These are phyloP conservation scores for Scheffersomyces stipitis DNA, from an alignment of 805 yeast species.

Conservation along the genomic window DNA sequence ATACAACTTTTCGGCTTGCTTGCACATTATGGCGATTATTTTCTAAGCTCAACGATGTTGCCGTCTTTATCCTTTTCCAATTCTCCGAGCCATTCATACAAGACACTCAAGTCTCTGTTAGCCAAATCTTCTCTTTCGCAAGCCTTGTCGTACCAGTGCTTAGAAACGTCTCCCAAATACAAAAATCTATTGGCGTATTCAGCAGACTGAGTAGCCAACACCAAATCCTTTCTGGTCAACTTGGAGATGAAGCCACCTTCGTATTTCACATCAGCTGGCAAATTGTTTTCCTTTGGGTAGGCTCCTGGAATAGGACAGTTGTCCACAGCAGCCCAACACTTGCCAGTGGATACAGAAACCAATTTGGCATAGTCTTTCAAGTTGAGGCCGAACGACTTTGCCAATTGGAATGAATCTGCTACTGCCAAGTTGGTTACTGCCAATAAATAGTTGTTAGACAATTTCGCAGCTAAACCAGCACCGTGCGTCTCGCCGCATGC, in stretches of 20 bases:
- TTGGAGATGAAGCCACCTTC: slow-evolving; percentile 51
- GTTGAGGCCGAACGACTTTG: slow-evolving; percentile 48
- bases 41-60: slow-evolving; percentile 2
- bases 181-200: slow-evolving; percentile 32
- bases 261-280: slow-evolving; percentile 48
- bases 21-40: no score
- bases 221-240: slow-evolving; percentile 45
- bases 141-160: slow-evolving; percentile 43
- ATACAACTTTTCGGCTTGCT: no score
- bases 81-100: slow-evolving; percentile 44
- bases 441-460: slow-evolving; percentile 52
- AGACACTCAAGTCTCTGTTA: slow-evolving; percentile 40
- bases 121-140: slow-evolving; percentile 42
- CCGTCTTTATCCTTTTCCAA: slow-evolving; percentile 22
- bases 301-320: slow-evolving; percentile 55
- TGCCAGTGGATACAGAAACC: slow-evolving; percentile 52
- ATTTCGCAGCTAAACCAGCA: slow-evolving; percentile 53
- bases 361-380: slow-evolving; percentile 46
- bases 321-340: slow-evolving; percentile 54
- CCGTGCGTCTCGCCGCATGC: slow-evolving; percentile 51
- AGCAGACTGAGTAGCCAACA: slow-evolving; percentile 42
- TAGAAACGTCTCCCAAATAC: slow-evolving; percentile 38
- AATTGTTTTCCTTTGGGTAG: slow-evolving; percentile 33
- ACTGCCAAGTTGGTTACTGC: slow-evolving; percentile 56
- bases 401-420: slow-evolving; percentile 55